These are phyloP conservation scores for Boletus huronensis DNA, from an alignment of 768 basidiomycete species.

Conservation along the genomic window DNA sequence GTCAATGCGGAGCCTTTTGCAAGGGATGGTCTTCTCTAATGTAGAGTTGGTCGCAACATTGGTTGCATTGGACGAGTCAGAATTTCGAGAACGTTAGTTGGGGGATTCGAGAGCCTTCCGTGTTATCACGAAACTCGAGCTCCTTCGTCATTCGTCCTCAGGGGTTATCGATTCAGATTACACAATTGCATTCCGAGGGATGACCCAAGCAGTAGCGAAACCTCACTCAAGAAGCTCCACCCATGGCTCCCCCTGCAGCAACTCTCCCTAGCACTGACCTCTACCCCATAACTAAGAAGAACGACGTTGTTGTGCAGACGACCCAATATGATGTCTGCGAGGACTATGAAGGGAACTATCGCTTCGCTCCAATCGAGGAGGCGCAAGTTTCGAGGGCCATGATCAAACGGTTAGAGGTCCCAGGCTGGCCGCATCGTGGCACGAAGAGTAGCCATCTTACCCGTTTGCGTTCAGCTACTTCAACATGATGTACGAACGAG, in stretches of 20 bases:
- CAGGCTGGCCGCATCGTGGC: neutral
- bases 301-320: slow-evolving; percentile 4
- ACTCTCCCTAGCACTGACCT: slow-evolving; percentile 24
- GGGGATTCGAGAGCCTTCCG: neutral
- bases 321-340: slow-evolving; percentile 23
- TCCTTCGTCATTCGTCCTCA: neutral
- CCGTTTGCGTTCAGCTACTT: slow-evolving; percentile 52
- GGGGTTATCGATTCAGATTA: slow-evolving; percentile 1
- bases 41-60: too few species aligned
- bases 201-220: neutral
- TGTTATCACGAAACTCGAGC: neutral
- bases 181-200: neutral
- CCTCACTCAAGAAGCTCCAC: neutral
- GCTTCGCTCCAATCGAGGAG: slow-evolving; percentile 72
- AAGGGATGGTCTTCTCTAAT: too few species aligned
- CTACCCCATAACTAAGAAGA: slow-evolving; percentile 25
- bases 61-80: too few species aligned
- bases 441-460: neutral
- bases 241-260: slow-evolving; percentile 40
- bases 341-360: slow-evolving; percentile 58
- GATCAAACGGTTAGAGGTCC: slow-evolving; percentile 55
- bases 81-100: too few species aligned
- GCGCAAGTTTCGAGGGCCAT: slow-evolving; percentile 74
- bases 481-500: slow-evolving; percentile 67
- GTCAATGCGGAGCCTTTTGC: too few species aligned